A percentile compares a stretch with the other conserved stretches of the same genome.
Conservation (phyloP, 2,329 filamentous ascomycete species). For the Nemania diffusa region DNA sequence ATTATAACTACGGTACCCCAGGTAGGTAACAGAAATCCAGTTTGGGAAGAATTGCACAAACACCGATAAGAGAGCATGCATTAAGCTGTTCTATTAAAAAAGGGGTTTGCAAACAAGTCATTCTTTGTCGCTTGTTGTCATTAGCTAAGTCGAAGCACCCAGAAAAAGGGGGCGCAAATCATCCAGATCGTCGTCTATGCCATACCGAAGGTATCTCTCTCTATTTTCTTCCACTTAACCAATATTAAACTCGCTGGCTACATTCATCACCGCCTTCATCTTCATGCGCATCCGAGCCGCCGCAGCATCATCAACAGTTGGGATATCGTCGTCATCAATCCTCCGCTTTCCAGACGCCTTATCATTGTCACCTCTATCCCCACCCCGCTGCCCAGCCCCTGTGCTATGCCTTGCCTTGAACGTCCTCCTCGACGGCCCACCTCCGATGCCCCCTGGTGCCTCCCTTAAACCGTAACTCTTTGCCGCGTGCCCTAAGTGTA, state of each 20-base stretch:
- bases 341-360: slow-evolving; percentile 26
- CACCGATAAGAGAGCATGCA: not conserved
- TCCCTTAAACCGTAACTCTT: slow-evolving; percentile 94
- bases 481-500: slow-evolving; percentile 92
- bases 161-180: not conserved
- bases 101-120: not conserved
- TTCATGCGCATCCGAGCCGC: slow-evolving; percentile 74
- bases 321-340: slow-evolving; percentile 51
- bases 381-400: slow-evolving; percentile 43
- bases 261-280: slow-evolving; percentile 66
- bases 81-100: not conserved
- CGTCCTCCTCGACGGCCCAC: slow-evolving; percentile 60
- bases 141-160: not conserved
- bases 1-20: too few relatives aligned
- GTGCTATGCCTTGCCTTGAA: slow-evolving; percentile 53
- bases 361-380: slow-evolving; percentile 45
- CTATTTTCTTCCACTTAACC: slow-evolving; percentile 57
- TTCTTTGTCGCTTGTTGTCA: not conserved
- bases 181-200: not conserved
- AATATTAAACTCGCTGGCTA: slow-evolving; percentile 75
- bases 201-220: not conserved
- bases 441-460: slow-evolving; percentile 83
- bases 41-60: not conserved
- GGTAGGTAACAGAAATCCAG: not conserved
- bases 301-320: slow-evolving; percentile 64